Evolutionary conservation across 2,329 filamentous ascomycete genomes (phyloP), one percentile per base, ranked within the genome.

Genomic region (Microsporum audouinii): DNA sequence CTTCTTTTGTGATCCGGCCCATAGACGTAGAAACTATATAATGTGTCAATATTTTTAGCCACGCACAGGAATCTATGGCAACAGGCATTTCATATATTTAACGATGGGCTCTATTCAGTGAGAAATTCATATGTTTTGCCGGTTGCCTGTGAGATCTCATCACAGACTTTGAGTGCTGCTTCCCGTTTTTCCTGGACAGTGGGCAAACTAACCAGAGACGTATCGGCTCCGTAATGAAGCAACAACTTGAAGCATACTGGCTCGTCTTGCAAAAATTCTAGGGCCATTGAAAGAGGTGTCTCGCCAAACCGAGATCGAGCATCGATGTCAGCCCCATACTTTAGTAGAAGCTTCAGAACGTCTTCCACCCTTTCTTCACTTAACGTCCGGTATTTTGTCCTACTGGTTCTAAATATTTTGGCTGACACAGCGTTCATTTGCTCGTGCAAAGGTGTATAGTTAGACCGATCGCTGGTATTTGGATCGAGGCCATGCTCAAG

Each of bases 271-370:
- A 49, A 23, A 29, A 23, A 49, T 2, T 10, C 8, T 27, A 49
- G 5, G 7, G 45, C 45, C 7, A 27, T 10, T 5, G 17, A 27
- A 27, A 58, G 39, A 43, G 56, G 56, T 2, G 56, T 58, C 27
- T 43, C 8, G n/a, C 38, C 33, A 33, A 45, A n/a, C 10, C 36
- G 5, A 51, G 34, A 7, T 38, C 43, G 58, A 5, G 23, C 39
- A 33, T 59, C 47, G 14, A 51, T 38, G 6, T 59, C 58, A 17
- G 39, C 58, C 29, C 58, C 58, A 51, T 59, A 53, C n/a, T 59
- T 41, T 6, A 59, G 41, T 5, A 58, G 36, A 5, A 36, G 3
- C 36, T 39, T 56, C 23, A 56, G 5, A 5, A 36, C 23, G 27
- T 29, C 51, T 55, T 55, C 27, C 23, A 55, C 51, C 51, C 51